Conservation (phyloP, 2,329 filamentous ascomycete species). For the Alternaria burnsii region DNA sequence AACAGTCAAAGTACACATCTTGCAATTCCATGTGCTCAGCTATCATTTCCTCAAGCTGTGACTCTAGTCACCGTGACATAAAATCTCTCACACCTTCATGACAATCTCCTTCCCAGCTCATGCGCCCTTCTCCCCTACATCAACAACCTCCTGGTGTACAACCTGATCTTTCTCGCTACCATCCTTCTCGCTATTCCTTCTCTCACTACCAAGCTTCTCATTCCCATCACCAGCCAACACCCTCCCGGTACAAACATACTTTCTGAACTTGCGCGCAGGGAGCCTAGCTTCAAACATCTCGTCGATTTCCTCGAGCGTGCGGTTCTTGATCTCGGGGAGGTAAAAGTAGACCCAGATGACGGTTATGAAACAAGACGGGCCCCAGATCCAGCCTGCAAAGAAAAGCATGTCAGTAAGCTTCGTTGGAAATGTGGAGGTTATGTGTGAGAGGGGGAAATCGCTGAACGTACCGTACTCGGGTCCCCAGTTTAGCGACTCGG, state of each 20-base stretch:
- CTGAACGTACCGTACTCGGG: constrained; percentile 58
- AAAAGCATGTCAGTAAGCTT: background rate
- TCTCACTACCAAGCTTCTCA: constrained; percentile 11
- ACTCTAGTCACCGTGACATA: background rate
- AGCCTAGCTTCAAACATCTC: constrained; percentile 46
- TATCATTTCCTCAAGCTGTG: background rate
- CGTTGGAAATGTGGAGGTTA: no score
- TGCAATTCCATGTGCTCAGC: background rate
- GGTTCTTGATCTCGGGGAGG: constrained; percentile 52
- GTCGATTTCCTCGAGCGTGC: constrained; percentile 45
- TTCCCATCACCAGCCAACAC: constrained; percentile 22
- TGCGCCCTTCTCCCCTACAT: constrained; percentile 7
- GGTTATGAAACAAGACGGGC: constrained; percentile 50
- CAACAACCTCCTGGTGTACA: constrained; percentile 20
- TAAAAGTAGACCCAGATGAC: constrained; percentile 45
- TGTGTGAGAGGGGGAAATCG: background rate
- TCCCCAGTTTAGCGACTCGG: constrained; percentile 63
- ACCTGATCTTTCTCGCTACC: constrained; percentile 31
- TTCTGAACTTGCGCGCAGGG: constrained; percentile 42
- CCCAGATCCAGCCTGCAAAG: constrained; percentile 44
- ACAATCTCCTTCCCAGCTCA: background rate
- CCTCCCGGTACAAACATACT: constrained; percentile 41
- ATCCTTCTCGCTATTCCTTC: background rate
- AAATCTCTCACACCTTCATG: background rate
- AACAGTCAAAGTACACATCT: background rate